Evolutionary conservation across 148 eudicot genomes (phyloP), one percentile per base, ranked within the genome.

Genomic region (Pouteria glomerata): DNA sequence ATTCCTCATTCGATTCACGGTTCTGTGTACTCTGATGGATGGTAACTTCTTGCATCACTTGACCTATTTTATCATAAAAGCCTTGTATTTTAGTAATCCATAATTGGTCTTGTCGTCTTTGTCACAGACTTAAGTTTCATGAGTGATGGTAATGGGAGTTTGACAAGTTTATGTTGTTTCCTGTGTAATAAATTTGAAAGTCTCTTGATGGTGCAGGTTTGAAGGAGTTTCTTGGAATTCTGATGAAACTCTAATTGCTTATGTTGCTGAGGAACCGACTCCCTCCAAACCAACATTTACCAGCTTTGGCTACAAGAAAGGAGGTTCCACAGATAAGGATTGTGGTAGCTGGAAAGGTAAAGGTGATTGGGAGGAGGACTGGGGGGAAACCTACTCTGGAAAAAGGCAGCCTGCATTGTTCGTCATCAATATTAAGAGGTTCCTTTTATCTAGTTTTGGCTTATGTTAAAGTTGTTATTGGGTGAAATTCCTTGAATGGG

Each of bases 201-300:
- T 61, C 21, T 63, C 44, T 15, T 21, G 8, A 57, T 63, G 63
- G 56, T 6, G 45, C 75, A 95, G 97, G 98, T 95, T 95, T 74
- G 98, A 95, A 85, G 96, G 97, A 42, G 84, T 95, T 71, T 89
- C 97, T 19, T 95, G 98, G 98, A 87, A 83, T 71, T 79, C 83
- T 57, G 91, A 89, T 41, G 98, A 95, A 88, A 91, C 84, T 69
- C 74, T 76, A 19, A 77, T 95, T 79, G 97, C 98, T 70, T 95
- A 95, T 81, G 85, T 88, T 80, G 98, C 98, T 69, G 98, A 95
- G 81, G 97, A 95, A 72, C 93, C 93, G 34, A 74, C 75, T n/a
- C 80, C 87, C 41, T 41, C 82, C 18, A 91, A 86, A 74, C 91
- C 97, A 4, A 84, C 84, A 15, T 95, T 95, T 75, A 83, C 48